phyloP scores from a whole-genome alignment of 2,329 filamentous ascomycete species.

The Cryphonectria radicalis region DNA sequence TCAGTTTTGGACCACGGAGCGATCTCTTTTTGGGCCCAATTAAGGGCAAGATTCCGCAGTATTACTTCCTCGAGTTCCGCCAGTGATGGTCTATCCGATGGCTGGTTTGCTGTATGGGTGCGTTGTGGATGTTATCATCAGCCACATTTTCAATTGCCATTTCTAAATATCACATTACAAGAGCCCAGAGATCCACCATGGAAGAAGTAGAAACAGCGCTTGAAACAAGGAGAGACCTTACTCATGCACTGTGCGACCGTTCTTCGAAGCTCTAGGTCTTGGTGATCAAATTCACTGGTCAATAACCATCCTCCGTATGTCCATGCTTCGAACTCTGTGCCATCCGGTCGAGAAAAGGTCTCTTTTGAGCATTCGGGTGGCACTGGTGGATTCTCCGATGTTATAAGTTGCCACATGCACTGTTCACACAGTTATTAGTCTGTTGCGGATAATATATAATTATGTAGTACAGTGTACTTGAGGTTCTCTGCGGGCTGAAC shows the following conservation, averaged over 20 bases:
- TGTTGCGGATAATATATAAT: not conserved
- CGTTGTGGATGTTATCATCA: not conserved
- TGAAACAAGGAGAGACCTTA: not conserved
- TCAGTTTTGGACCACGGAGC: not conserved
- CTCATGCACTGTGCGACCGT: not conserved
- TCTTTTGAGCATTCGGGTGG: not conserved
- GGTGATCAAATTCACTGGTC: not conserved
- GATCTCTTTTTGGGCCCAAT: not conserved
- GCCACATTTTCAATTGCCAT: no score
- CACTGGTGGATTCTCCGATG: not conserved
- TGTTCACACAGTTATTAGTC: not conserved
- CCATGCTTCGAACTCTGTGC: not conserved
- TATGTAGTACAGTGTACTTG: no score
- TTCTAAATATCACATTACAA: no score
- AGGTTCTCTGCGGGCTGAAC: not conserved
- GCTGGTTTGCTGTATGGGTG: not conserved
- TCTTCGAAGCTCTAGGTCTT: not conserved
- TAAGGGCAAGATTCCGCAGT: not conserved
- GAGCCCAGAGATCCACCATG: not conserved
- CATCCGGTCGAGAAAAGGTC: not conserved
- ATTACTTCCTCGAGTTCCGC: not conserved
- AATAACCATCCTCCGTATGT: not conserved
- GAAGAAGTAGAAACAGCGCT: not conserved
- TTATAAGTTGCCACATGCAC: not conserved
- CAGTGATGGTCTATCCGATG: not conserved